Evolutionary conservation across 352 stramenopile genomes (phyloP).

Genomic region (Pythium volutum): DNA sequence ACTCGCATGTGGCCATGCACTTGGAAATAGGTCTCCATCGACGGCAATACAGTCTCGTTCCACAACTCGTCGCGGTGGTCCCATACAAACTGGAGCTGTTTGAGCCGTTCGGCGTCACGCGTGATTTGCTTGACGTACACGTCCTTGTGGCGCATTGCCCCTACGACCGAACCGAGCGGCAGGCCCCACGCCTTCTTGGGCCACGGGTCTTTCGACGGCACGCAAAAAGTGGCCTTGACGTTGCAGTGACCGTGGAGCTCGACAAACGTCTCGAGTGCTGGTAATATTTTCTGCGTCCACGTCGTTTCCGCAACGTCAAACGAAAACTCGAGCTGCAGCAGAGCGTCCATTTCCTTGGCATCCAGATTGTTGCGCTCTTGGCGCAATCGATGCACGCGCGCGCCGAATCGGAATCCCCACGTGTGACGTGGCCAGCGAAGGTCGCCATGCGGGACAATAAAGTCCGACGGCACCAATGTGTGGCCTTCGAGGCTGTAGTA

Average conservation of each 20-base stretch:
- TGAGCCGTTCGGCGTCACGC: slow-evolving; percentile 13
- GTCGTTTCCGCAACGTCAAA: slow-evolving; percentile 22
- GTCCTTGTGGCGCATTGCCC: slow-evolving; percentile 13
- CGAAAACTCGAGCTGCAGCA: slow-evolving; percentile 25
- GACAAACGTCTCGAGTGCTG: slow-evolving; percentile 17
- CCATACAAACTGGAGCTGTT: slow-evolving; percentile 29
- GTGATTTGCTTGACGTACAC: slow-evolving; percentile 23
- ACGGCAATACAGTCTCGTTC: slow-evolving; percentile 18
- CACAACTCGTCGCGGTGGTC: slow-evolving; percentile 19
- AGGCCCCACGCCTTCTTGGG: slow-evolving; percentile 25
- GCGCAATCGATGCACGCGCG: slow-evolving; percentile 27
- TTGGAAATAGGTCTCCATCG: slow-evolving; percentile 17
- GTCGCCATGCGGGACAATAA: slow-evolving; percentile 35
- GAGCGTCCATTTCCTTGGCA: slow-evolving; percentile 10
- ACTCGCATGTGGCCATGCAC: slow-evolving; percentile 21
- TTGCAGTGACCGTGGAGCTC: slow-evolving; percentile 18
- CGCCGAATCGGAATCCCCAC: slow-evolving; percentile 37
- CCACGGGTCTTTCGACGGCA: slow-evolving; percentile 19
- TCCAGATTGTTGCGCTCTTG: slow-evolving; percentile 8
- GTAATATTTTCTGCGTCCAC: slow-evolving; percentile 24
- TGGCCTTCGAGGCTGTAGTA: slow-evolving; percentile 35
- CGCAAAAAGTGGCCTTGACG: slow-evolving; percentile 20
- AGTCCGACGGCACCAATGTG: slow-evolving; percentile 33
- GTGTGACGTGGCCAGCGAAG: slow-evolving; percentile 28
- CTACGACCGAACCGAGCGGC: slow-evolving; percentile 15